Conservation (phyloP, 2,329 filamentous ascomycete species). For the Beauveria varroae region DNA sequence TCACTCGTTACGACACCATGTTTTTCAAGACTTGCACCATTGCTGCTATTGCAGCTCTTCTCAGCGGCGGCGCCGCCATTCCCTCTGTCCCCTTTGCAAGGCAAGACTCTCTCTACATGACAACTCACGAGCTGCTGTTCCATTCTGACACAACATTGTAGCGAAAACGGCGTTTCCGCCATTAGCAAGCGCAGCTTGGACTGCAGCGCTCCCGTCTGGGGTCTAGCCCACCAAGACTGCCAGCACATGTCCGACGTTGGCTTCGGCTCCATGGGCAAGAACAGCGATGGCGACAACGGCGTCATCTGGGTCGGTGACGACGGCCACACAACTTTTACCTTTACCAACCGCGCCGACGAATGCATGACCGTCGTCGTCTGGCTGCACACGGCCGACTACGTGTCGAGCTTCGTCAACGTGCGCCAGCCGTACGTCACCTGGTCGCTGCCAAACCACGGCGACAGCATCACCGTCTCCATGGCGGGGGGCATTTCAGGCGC, state of each 20-base stretch:
- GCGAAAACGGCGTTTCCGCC: not conserved
- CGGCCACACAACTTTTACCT: conserved; percentile 22
- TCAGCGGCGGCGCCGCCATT: not conserved
- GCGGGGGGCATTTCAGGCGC: conserved; percentile 29
- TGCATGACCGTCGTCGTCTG: conserved; percentile 21
- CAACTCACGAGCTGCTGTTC: not conserved
- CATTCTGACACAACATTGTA: not conserved
- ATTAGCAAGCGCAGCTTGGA: not conserved
- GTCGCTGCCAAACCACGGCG: conserved; percentile 26
- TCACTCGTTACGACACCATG: not conserved
- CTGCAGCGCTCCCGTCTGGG: conserved; percentile 16
- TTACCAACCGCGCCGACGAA: conserved; percentile 20
- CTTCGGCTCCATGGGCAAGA: conserved; percentile 19
- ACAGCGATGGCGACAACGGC: conserved; percentile 16
- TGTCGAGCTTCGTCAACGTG: conserved; percentile 22
- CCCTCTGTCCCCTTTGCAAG: not conserved
- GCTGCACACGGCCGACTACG: conserved; percentile 14
- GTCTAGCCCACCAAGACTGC: conserved; percentile 20
- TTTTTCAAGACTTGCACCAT: not conserved
- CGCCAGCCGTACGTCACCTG: conserved; percentile 27
- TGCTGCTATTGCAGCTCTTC: conserved; percentile 1
- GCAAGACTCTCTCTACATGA: not conserved
- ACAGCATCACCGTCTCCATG: conserved; percentile 29
- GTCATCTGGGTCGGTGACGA: conserved; percentile 24
- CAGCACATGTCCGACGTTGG: conserved; percentile 21